phyloP scores from a whole-genome alignment of 345 rosid genomes.

The Conringia planisiliqua region DNA sequence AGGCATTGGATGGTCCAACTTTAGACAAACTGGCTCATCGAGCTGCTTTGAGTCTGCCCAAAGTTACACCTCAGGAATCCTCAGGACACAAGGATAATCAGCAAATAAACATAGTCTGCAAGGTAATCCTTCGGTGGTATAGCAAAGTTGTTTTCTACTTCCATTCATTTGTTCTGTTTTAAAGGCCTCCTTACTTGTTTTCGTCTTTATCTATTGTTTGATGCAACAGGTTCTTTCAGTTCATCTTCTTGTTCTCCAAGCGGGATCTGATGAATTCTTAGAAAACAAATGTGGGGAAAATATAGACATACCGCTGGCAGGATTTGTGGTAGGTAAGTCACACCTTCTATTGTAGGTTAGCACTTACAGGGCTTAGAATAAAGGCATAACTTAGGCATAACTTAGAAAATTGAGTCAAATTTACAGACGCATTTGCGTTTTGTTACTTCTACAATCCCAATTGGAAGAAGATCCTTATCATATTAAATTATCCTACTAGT shows the following conservation, averaged over 20 bases:
- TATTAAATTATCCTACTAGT: background rate
- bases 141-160: background rate
- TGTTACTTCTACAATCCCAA: background rate
- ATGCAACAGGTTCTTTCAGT: slow-evolving; percentile 62
- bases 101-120: slow-evolving; percentile 47
- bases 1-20: slow-evolving; percentile 32
- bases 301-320: slow-evolving; percentile 69
- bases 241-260: slow-evolving; percentile 57
- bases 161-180: slow-evolving; percentile 1
- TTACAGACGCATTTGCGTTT: background rate
- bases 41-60: slow-evolving; percentile 19
- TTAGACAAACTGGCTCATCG: slow-evolving; percentile 13
- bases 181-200: background rate
- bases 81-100: slow-evolving; percentile 30
- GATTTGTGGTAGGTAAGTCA: slow-evolving; percentile 72
- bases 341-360: slow-evolving; percentile 1
- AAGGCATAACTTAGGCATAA: background rate
- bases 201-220: slow-evolving; percentile 8
- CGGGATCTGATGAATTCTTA: slow-evolving; percentile 29
- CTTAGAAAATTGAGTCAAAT: too few relatives aligned
- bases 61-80: slow-evolving; percentile 23
- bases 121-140: slow-evolving; percentile 44
- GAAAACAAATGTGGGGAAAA: slow-evolving; percentile 13
- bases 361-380: background rate
- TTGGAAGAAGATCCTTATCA: background rate